phyloP scores from a whole-genome alignment of 2,329 filamentous ascomycete genomes.

The Ilyonectria destructans region DNA sequence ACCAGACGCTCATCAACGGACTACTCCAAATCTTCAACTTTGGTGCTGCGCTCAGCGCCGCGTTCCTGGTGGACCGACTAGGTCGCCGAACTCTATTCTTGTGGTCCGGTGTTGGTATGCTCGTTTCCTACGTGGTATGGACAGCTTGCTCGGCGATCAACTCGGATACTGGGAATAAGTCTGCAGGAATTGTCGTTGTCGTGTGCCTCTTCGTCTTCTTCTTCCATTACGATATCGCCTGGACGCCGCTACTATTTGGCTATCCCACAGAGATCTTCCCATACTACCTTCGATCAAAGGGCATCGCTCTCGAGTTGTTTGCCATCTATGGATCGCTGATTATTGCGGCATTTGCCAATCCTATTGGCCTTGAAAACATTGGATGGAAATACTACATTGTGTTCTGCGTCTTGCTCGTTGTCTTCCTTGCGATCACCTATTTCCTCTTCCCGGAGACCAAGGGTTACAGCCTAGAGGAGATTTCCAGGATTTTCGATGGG shows the following conservation, averaged over 20 bases:
- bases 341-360: slow-evolving; percentile 57
- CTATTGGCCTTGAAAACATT: slow-evolving; percentile 51
- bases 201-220: slow-evolving; percentile 65
- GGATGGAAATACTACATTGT: slow-evolving; percentile 61
- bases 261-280: slow-evolving; percentile 61
- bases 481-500: slow-evolving; percentile 46
- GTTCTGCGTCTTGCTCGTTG: slow-evolving; percentile 49
- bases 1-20: slow-evolving; percentile 60
- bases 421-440: slow-evolving; percentile 43
- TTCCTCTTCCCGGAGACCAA: slow-evolving; percentile 54
- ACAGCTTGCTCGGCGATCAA: slow-evolving; percentile 58
- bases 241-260: slow-evolving; percentile 63
- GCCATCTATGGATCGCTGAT: slow-evolving; percentile 54
- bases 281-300: slow-evolving; percentile 57
- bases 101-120: slow-evolving; percentile 55
- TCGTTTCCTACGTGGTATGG: slow-evolving; percentile 55
- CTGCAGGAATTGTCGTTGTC: slow-evolving; percentile 63
- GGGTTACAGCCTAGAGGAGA: slow-evolving; percentile 47
- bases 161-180: slow-evolving; percentile 46
- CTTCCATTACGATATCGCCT: slow-evolving; percentile 63
- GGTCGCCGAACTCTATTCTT: slow-evolving; percentile 62
- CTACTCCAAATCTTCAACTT: slow-evolving; percentile 60
- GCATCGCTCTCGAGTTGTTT: slow-evolving; percentile 63
- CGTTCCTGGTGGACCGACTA: slow-evolving; percentile 59
- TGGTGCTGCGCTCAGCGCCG: slow-evolving; percentile 52